Evolutionary conservation across 495 filamentous ascomycete genomes (phyloP), one percentile per base, ranked within the genome.

Genomic region (Neurospora tetrasperma): DNA sequence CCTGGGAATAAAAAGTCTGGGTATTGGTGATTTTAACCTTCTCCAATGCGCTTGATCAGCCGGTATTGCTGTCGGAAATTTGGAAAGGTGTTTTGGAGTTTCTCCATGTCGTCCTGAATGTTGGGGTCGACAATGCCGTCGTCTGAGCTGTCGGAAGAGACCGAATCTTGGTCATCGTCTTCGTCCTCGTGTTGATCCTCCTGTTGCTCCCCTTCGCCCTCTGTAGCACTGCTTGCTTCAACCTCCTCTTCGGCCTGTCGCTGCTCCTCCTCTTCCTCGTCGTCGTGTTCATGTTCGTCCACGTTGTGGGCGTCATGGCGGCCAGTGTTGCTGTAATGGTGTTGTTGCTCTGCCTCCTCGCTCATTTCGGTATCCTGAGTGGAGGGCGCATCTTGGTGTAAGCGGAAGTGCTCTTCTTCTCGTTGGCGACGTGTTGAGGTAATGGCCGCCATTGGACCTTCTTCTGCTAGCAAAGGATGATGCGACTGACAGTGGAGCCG

Each of bases 21-120:
- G 42, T 43, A 20, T 54, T 54, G 46, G 18, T 54, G 43, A 16
- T 20, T 74, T 73, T 44, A 42, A 95, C 94, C 96, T 88, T 98
- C 96, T 74, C 96, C 96, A 76, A 99, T 98, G 70, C 94, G 90
- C 83, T 98, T 97, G 76, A 99, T 94, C 69, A 99, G 82, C 39
- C 96, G 90, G 82, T 93, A 99, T 42, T 88, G 87, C 71, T 91
- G 85, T 44, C 89, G 90, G 73, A 97, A 94, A n/a, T 91, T 91
- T 38, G 88, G 88, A 76, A 98, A 98, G 35, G 88, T 90, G 12
- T 90, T 84, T 74, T 96, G 89, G 48, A 99, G 88, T 73, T 88
- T 92, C 40, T 86, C 88, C 89, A 99, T 98, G 78, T 99, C 96
- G 44, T 94, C 89, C 62, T 85, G 87, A 48, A 97, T 91, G 5